Evolutionary conservation across 352 stramenopile genomes (phyloP).

Genomic region (Ophiocytium majus): DNA sequence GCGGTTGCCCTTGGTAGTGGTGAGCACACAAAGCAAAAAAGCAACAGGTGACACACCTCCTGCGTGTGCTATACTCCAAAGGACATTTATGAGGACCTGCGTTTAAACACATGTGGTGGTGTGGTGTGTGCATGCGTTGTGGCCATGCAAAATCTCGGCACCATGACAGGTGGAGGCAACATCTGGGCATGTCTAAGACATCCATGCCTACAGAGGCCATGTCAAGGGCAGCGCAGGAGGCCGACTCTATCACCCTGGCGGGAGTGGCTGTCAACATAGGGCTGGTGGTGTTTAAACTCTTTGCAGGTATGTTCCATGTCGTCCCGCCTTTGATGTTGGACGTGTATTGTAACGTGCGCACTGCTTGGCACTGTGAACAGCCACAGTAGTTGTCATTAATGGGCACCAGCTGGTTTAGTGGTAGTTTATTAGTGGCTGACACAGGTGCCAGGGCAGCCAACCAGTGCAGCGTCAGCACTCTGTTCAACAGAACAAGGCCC

Average conservation of each 20-base stretch:
- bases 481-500: neutral
- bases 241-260: conserved; percentile 44
- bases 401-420: neutral
- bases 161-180: conserved; percentile 42
- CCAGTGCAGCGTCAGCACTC: neutral
- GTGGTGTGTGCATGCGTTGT: no score
- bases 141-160: no score
- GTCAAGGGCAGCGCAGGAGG: conserved; percentile 36
- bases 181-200: conserved; percentile 31
- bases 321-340: neutral
- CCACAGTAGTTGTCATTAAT: conserved; percentile 10
- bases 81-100: no score
- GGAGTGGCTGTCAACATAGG: conserved; percentile 47
- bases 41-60: no score
- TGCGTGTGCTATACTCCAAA: no score
- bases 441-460: neutral
- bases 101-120: no score
- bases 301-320: conserved; percentile 19
- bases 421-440: neutral
- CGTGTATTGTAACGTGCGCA: neutral
- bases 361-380: neutral
- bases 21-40: no score
- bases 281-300: conserved; percentile 48
- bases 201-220: neutral
- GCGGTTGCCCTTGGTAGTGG: no score